Conservation (phyloP, 2,329 filamentous ascomycete species). For the Acrocalymma vagum region DNA sequence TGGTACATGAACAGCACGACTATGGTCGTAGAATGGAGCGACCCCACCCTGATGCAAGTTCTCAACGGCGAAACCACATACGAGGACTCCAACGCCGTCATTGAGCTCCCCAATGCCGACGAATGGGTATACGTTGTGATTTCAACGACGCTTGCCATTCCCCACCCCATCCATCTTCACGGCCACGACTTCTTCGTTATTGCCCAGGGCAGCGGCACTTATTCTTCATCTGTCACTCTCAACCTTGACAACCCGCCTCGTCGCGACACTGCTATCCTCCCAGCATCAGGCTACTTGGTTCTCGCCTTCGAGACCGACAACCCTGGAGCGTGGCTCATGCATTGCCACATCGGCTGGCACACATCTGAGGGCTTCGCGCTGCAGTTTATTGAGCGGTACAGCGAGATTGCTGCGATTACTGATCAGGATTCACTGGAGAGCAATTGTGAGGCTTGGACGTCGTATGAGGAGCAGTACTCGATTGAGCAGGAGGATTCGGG, state of each 20-base stretch:
- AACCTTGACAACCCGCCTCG: slow-evolving; percentile 41
- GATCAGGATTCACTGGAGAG: slow-evolving; percentile 12
- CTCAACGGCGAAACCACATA: slow-evolving; percentile 42
- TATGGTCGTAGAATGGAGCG: slow-evolving; percentile 47
- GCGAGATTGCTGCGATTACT: slow-evolving; percentile 32
- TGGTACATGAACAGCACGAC: slow-evolving; percentile 52
- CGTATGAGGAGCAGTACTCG: slow-evolving; percentile 6
- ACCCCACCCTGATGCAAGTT: slow-evolving; percentile 50
- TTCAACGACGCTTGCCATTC: slow-evolving; percentile 44
- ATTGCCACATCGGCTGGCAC: slow-evolving; percentile 51
- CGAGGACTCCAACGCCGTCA: slow-evolving; percentile 37
- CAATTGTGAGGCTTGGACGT: slow-evolving; percentile 22
- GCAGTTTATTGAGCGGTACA: slow-evolving; percentile 40
- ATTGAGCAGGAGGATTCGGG: slow-evolving; percentile 40
- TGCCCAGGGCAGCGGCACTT: slow-evolving; percentile 35
- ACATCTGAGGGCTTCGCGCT: slow-evolving; percentile 42
- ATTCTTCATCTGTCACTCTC: slow-evolving; percentile 18
- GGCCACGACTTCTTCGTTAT: slow-evolving; percentile 45
- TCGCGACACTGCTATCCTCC: slow-evolving; percentile 42
- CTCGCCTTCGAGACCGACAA: slow-evolving; percentile 47
- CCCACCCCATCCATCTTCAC: slow-evolving; percentile 42
- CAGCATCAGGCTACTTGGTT: slow-evolving; percentile 39
- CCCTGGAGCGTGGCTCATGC: slow-evolving; percentile 47
- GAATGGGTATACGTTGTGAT: slow-evolving; percentile 53
- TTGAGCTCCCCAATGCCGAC: slow-evolving; percentile 29